Evolutionary conservation across 2,329 filamentous ascomycete species (phyloP), one percentile per base, ranked within the genome.

Genomic region (Pseudogymnoascus pannorum): DNA sequence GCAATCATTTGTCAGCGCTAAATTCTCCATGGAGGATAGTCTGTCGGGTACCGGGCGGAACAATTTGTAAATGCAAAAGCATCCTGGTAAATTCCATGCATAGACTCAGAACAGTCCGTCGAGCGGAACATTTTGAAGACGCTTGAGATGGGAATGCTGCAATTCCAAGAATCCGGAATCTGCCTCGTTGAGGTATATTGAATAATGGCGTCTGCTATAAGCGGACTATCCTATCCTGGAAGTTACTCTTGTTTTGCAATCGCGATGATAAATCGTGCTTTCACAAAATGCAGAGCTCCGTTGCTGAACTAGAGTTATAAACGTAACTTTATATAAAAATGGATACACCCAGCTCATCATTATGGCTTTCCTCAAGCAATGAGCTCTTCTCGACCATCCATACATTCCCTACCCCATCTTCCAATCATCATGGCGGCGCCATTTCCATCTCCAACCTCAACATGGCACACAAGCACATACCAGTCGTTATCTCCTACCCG

Each of bases 361-460:
- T 9, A 42, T 60, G 6, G 57, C 40, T 48, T 31, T 65, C 31
- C 59, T 60, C 51, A 14, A 48, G 60, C 48, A 62, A 62, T 58
- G 58, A 9, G 59, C 29, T 57, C n/a, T 57, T 48, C 54, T 38
- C 40, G 57, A 63, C 61, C 36, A 58, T 60, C 58, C 22, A 60
- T 40, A 57, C 35, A 69, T 29, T 7, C 4, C 7, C 26, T 4
- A 11, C 11, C 29, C 29, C 11, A 31, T 63, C 48, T 62, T 59
- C 62, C 57, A 61, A 62, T 29, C 62, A 67, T 22, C 16, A 71
- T 51, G 44, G 54, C 69, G 64, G 64, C 72, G 59, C 70, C 71
- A 36, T 75, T 74, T 60, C 73, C 73, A 61, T 75, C 73, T 18
- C 74, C 74, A 64, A 78, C 76, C 57, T 64, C 67, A 60, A 73